phyloP scores from a whole-genome alignment of 2,329 filamentous ascomycete genomes.

The Paracamarosporium sp. region DNA sequence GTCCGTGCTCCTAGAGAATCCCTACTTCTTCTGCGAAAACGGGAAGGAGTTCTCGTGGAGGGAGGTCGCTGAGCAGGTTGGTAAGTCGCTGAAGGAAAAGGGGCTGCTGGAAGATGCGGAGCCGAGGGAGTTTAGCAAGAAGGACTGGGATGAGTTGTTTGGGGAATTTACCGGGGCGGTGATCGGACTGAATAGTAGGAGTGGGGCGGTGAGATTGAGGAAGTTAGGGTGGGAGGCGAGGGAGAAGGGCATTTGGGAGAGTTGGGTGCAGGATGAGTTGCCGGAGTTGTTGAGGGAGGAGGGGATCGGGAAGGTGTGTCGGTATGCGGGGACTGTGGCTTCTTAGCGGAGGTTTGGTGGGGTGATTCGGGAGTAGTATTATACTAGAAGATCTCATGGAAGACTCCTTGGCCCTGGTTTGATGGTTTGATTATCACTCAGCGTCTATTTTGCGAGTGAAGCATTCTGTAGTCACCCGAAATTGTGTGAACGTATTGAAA shows the following conservation, averaged over 20 bases:
- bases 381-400: too few species aligned
- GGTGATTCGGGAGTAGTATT: too few species aligned
- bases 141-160: constrained; percentile 52
- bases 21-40: constrained; percentile 59
- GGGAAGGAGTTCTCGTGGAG: constrained; percentile 54
- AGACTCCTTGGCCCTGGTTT: too few species aligned
- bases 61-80: constrained; percentile 87
- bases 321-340: neutral
- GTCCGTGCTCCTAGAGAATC: constrained; percentile 48
- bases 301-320: neutral
- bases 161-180: constrained; percentile 43
- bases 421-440: too few species aligned
- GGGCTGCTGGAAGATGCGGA: constrained; percentile 77
- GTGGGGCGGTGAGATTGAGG: constrained; percentile 52
- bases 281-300: constrained; percentile 45
- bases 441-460: too few species aligned
- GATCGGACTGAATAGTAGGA: constrained; percentile 53
- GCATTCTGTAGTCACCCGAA: too few species aligned
- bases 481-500: too few species aligned
- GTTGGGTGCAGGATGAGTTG: constrained; percentile 53
- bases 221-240: constrained; percentile 54
- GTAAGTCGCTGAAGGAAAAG: constrained; percentile 91
- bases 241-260: constrained; percentile 52
- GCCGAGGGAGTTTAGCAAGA: constrained; percentile 44
- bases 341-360: too few species aligned